Conservation (phyloP, 345 rosid species). For the Punica granatum region DNA sequence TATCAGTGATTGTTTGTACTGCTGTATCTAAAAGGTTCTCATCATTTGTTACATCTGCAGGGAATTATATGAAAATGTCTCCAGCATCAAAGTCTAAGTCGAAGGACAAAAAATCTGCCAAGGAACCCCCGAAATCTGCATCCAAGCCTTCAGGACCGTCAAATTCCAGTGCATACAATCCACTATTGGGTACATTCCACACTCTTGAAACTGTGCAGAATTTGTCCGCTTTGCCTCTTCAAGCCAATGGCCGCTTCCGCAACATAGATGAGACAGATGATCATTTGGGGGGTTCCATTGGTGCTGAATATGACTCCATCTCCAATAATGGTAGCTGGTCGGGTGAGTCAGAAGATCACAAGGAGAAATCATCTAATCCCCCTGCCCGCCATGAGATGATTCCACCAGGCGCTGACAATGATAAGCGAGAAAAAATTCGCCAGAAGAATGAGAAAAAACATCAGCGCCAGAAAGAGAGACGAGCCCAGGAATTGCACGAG, state of each 20-base stretch:
- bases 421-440: slow-evolving; percentile 77
- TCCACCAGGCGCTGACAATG: slow-evolving; percentile 69
- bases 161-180: slow-evolving; percentile 74
- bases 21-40: neutral
- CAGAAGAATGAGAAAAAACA: slow-evolving; percentile 90
- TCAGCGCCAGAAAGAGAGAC: slow-evolving; percentile 86
- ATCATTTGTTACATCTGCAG: neutral
- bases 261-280: slow-evolving; percentile 73
- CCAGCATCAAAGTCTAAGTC: slow-evolving; percentile 58
- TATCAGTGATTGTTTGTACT: neutral
- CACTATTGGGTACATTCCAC: slow-evolving; percentile 67
- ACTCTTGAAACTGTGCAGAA: slow-evolving; percentile 42
- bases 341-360: slow-evolving; percentile 91
- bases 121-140: slow-evolving; percentile 56
- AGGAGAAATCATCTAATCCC: slow-evolving; percentile 45
- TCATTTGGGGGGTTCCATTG: slow-evolving; percentile 33
- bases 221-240: slow-evolving; percentile 42
- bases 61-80: slow-evolving; percentile 38
- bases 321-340: slow-evolving; percentile 92
- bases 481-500: slow-evolving; percentile 80
- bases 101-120: slow-evolving; percentile 65
- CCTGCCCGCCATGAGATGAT: slow-evolving; percentile 40
- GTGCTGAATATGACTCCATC: slow-evolving; percentile 64
- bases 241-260: slow-evolving; percentile 53
- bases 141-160: slow-evolving; percentile 46